These are phyloP conservation scores for Trichoderma koningiopsis DNA, from an alignment of 2,329 filamentous ascomycete genomes.

Conservation along the genomic window DNA sequence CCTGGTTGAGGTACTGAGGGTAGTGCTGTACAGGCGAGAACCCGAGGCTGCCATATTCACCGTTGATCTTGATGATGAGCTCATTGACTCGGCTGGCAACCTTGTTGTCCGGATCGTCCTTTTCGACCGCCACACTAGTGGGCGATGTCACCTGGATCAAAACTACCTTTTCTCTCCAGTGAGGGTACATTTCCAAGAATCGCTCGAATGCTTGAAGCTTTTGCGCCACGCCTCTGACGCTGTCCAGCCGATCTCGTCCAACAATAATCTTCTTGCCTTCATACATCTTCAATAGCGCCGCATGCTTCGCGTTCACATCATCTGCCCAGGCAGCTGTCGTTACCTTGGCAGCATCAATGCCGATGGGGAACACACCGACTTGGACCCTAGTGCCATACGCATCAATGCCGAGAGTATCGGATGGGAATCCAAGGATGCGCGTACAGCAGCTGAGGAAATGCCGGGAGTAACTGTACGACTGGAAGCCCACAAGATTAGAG, in stretches of 20 bases:
- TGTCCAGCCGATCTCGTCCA: constrained; percentile 90
- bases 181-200: constrained; percentile 85
- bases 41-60: constrained; percentile 81
- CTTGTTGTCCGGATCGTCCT: constrained; percentile 75
- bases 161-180: constrained; percentile 90
- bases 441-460: constrained; percentile 96
- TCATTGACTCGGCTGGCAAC: constrained; percentile 88
- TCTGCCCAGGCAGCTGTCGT: constrained; percentile 73
- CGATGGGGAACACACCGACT: constrained; percentile 92
- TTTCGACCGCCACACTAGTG: constrained; percentile 75
- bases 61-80: constrained; percentile 88
- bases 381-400: constrained; percentile 87
- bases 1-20: constrained; percentile 84
- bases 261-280: constrained; percentile 94
- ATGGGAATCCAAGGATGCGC: constrained; percentile 85
- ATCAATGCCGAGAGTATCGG: constrained; percentile 81
- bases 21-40: constrained; percentile 94
- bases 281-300: constrained; percentile 74
- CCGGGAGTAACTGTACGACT: constrained; percentile 91
- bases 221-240: constrained; percentile 89
- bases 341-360: constrained; percentile 84
- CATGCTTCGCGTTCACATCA: constrained; percentile 70
- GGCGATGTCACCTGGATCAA: constrained; percentile 94
- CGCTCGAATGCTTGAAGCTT: constrained; percentile 93
- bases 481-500: constrained; percentile 91